Conservation (phyloP, 163 green algal species). For the Botryococcus braunii region DNA sequence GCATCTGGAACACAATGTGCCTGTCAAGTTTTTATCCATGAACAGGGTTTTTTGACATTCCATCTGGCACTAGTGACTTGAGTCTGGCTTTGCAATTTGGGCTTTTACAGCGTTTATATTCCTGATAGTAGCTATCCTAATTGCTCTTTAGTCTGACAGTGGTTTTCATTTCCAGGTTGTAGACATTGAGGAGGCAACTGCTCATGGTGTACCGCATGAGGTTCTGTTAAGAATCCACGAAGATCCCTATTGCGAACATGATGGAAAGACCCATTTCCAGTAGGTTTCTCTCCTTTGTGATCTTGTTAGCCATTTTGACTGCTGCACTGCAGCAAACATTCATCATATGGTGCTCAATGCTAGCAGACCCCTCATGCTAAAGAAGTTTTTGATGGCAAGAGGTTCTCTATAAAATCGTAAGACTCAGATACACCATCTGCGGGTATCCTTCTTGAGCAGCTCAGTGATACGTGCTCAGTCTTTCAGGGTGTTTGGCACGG, state of each 20-base stretch:
- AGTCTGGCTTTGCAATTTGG: too few relatives aligned
- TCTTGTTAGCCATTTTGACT: not conserved
- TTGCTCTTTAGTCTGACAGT: too few relatives aligned
- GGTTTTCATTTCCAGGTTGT: conserved; percentile 26
- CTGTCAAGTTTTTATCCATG: too few relatives aligned
- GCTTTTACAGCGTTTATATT: not conserved
- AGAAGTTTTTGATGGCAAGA: not conserved
- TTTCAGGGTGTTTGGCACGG: not conserved
- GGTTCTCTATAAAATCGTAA: not conserved
- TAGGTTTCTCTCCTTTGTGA: conserved; percentile 15
- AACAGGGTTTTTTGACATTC: too few relatives aligned
- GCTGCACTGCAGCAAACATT: not conserved
- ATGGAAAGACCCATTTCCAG: conserved; percentile 56
- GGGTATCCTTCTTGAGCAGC: too few relatives aligned
- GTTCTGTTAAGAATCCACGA: conserved; percentile 49
- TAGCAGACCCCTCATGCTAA: too few relatives aligned
- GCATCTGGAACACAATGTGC: too few relatives aligned
- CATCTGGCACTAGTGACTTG: too few relatives aligned
- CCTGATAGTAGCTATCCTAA: not conserved
- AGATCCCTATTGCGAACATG: conserved; percentile 67
- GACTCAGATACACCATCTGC: not conserved
- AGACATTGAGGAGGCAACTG: conserved; percentile 13
- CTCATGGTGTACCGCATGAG: conserved; percentile 4
- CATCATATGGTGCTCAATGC: not conserved
- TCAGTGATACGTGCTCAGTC: too few relatives aligned